Percentiles rank a stretch among this genome's conserved stretches.
These are phyloP conservation scores for Monilinia aucupariae DNA, from an alignment of 2,329 filamentous ascomycete species.

Conservation along the genomic window DNA sequence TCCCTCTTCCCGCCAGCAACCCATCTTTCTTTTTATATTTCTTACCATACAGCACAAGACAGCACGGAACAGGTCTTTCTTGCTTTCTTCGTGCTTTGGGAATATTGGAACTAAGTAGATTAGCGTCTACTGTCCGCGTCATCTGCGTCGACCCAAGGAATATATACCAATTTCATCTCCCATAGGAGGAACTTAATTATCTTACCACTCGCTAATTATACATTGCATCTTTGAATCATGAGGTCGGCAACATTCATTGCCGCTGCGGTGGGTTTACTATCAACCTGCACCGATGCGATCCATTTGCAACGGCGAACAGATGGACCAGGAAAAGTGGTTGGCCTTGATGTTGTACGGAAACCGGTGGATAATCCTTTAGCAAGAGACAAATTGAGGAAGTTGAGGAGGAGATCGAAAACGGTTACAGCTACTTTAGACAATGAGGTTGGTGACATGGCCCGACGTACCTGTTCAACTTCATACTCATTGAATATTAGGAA, in stretches of 20 bases:
- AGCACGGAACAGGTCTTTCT: too few species aligned
- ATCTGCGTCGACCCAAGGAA: conserved; percentile 15
- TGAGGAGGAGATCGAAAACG: conserved; percentile 43
- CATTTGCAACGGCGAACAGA: conserved; percentile 29
- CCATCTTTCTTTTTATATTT: too few species aligned
- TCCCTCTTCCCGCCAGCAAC: too few species aligned
- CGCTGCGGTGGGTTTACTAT: conserved; percentile 29
- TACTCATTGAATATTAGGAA: conserved; percentile 40
- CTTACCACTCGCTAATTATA: too few species aligned
- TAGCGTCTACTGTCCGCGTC: conserved; percentile 22
- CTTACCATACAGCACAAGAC: neutral
- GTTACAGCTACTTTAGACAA: conserved; percentile 50
- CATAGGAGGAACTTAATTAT: conserved; percentile 8
- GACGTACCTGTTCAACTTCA: neutral
- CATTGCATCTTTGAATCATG: conserved; percentile 24
- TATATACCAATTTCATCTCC: conserved; percentile 9
- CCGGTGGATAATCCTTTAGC: conserved; percentile 27
- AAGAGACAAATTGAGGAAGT: conserved; percentile 37
- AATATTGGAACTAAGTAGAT: conserved; percentile 16
- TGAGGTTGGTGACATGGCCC: conserved; percentile 39
- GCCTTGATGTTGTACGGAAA: conserved; percentile 31
- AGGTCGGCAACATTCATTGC: conserved; percentile 28
- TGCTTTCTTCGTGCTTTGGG: neutral
- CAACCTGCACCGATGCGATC: conserved; percentile 29
- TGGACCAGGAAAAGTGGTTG: conserved; percentile 32